These are phyloP conservation scores for Escovopsis weberi DNA, from an alignment of 2,329 filamentous ascomycete species.

Conservation along the genomic window DNA sequence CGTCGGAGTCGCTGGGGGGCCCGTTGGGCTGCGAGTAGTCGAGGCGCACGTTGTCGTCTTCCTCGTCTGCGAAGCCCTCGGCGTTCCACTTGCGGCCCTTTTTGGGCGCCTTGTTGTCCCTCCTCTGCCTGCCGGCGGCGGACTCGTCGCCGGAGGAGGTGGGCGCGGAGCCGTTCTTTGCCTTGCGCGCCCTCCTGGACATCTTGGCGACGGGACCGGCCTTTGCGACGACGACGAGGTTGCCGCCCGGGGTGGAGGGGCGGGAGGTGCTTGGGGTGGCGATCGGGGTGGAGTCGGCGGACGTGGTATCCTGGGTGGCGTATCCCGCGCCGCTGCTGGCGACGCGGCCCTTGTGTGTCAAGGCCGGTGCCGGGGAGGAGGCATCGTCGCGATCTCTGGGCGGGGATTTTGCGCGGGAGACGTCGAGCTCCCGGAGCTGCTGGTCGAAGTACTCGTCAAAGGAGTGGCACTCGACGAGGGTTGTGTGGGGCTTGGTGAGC, in stretches of 20 bases:
- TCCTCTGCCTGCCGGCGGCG: constrained; percentile 36
- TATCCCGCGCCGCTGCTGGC: constrained; percentile 14
- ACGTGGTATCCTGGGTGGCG: constrained; percentile 25
- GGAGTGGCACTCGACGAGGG: constrained; percentile 58
- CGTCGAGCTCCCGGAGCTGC: constrained; percentile 67
- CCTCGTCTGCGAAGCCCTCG: constrained; percentile 75
- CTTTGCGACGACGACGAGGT: constrained; percentile 56
- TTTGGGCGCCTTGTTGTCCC: constrained; percentile 52
- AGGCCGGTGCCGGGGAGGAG: constrained; percentile 18
- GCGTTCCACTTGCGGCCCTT: constrained; percentile 87
- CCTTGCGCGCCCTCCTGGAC: constrained; percentile 64
- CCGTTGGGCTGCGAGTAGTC: constrained; percentile 67
- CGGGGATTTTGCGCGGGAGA: constrained; percentile 19
- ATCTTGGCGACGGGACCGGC: constrained; percentile 59
- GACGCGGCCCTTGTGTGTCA: constrained; percentile 25
- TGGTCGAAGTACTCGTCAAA: constrained; percentile 95
- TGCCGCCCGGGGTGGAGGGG: constrained; percentile 57
- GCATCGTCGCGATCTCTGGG: constrained; percentile 13
- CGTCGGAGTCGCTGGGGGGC: constrained; percentile 33
- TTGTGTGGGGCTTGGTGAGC: constrained; percentile 65
- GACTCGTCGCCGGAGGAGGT: constrained; percentile 77
- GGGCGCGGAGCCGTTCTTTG: constrained; percentile 50
- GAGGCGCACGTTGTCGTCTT: constrained; percentile 54
- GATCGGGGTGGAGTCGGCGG: constrained; percentile 55
- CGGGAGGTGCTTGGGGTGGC: constrained; percentile 63